Conservation (phyloP, 1,284 basidiomycete species). For the Salmacisia buchloeana region DNA sequence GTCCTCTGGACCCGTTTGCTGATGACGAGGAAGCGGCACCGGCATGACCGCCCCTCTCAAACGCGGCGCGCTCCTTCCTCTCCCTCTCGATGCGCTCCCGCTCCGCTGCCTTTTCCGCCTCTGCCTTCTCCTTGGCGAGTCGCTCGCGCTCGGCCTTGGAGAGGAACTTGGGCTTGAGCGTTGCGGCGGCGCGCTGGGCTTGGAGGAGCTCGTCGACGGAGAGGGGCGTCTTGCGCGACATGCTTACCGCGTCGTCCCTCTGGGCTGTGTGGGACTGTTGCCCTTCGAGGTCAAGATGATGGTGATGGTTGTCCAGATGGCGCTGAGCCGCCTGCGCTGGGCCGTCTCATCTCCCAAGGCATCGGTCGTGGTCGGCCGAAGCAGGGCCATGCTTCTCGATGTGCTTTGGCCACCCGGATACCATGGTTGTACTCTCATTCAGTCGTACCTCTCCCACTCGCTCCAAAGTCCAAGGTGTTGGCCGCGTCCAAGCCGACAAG, state of each 20-base stretch:
- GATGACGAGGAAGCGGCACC: too few relatives aligned
- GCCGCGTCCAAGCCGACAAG: too few relatives aligned
- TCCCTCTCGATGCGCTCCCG: neutral
- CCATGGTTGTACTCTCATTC: too few relatives aligned
- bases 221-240: conserved; percentile 22
- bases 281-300: neutral
- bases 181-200: conserved; percentile 27
- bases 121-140: conserved; percentile 54
- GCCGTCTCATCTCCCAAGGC: too few relatives aligned
- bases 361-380: too few relatives aligned
- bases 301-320: neutral
- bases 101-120: conserved; percentile 52
- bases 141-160: conserved; percentile 35
- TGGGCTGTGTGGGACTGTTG: neutral
- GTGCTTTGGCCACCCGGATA: too few relatives aligned
- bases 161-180: conserved; percentile 35
- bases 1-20: too few relatives aligned
- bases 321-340: too few relatives aligned
- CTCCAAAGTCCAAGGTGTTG: too few relatives aligned
- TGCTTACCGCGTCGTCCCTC: neutral
- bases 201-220: conserved; percentile 37
- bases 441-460: too few relatives aligned
- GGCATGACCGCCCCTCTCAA: too few relatives aligned
- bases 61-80: neutral
- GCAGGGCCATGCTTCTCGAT: too few relatives aligned